Percentiles rank a stretch among this genome's conserved stretches.
These are phyloP conservation scores for Ruellia speciosa DNA, from an alignment of 305 asterid genomes.

Conservation along the genomic window DNA sequence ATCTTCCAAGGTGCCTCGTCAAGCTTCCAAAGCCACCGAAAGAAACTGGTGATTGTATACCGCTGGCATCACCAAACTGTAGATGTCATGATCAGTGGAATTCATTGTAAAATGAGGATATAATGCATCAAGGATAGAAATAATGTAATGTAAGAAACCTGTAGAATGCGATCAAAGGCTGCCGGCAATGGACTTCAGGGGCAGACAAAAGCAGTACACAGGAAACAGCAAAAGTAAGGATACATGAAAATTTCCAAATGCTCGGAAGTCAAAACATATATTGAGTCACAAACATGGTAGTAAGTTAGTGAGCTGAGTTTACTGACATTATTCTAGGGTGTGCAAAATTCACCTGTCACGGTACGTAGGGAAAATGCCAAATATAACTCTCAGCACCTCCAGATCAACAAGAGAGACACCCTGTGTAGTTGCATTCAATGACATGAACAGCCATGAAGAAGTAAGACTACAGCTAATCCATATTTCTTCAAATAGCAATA, in stretches of 20 bases:
- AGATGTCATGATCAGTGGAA: conserved; percentile 27
- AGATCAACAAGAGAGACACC: conserved; percentile 54
- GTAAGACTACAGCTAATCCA: not conserved
- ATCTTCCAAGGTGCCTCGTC: conserved; percentile 83
- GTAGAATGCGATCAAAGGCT: conserved; percentile 73
- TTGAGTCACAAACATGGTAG: conserved; percentile 1
- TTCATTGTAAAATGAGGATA: conserved; percentile 21
- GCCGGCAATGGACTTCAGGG: conserved; percentile 79
- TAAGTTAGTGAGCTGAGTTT: not conserved
- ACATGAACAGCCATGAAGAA: not conserved
- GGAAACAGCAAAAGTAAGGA: conserved; percentile 8
- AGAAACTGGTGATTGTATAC: conserved; percentile 95
- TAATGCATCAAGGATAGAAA: conserved; percentile 20
- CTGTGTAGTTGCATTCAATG: conserved; percentile 30
- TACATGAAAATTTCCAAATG: conserved; percentile 8
- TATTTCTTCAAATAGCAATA: not conserved
- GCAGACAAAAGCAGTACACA: conserved; percentile 18
- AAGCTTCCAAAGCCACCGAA: conserved; percentile 99
- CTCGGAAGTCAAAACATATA: conserved; percentile 4
- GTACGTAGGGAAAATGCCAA: conserved; percentile 87
- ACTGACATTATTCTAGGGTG: not conserved
- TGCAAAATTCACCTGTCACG: conserved; percentile 60
- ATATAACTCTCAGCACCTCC: conserved; percentile 76
- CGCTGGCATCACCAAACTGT: conserved; percentile 97
- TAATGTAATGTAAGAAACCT: conserved; percentile 42